Conservation (phyloP, 164 flowering plant genomes). For the grape (Vitis vinifera) region DNA sequence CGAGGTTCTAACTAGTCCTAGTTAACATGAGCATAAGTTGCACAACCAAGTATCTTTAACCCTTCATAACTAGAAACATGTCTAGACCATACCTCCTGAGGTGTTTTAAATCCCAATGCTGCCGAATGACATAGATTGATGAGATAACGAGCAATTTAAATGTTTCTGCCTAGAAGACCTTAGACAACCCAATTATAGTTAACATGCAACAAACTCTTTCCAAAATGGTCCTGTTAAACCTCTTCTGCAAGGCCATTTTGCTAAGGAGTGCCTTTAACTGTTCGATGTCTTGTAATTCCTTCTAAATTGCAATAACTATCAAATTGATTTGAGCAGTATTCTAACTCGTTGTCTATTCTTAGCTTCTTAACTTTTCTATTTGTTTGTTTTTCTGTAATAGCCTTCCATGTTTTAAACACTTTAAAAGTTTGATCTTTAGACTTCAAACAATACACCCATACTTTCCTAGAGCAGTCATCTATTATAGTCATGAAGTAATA, state of each 20-base stretch:
- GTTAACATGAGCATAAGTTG: constrained; percentile 7
- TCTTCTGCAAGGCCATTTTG: constrained; percentile 14
- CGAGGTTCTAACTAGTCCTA: constrained; percentile 2
- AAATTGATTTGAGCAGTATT: background rate
- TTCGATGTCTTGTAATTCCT: constrained; percentile 7
- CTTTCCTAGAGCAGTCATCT: constrained; percentile 19
- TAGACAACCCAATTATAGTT: background rate
- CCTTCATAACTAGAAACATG: background rate
- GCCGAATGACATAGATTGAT: background rate
- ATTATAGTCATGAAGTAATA: constrained; percentile 17
- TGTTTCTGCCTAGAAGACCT: constrained; percentile 6
- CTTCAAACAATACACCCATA: constrained; percentile 9
- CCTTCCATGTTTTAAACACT: constrained; percentile 3
- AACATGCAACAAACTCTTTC: constrained; percentile 3
- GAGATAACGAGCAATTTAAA: background rate
- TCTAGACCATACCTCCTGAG: background rate
- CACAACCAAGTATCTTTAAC: constrained; percentile 5
- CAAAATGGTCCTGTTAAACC: constrained; percentile 6
- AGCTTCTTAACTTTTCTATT: background rate
- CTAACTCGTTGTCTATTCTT: background rate
- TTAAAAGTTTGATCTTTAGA: constrained; percentile 1
- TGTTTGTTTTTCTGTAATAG: constrained; percentile 1
- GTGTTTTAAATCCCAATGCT: background rate
- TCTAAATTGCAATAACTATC: background rate
- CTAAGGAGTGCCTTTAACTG: constrained; percentile 1